These are phyloP conservation scores for Ophiostoma novo-ulmi DNA, from an alignment of 2,329 filamentous ascomycete species.

Conservation along the genomic window DNA sequence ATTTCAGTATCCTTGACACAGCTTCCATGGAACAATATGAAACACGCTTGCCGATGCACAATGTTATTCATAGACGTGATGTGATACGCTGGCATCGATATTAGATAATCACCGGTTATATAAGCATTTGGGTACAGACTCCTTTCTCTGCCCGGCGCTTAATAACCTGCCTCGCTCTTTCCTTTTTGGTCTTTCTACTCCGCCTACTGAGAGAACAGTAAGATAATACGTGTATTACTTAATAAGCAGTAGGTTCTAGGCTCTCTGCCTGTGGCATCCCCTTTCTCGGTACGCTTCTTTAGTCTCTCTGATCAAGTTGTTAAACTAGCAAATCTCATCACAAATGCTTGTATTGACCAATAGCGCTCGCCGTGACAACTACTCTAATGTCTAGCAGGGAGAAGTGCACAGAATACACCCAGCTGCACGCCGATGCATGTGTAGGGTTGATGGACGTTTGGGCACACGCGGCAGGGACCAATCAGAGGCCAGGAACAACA, in stretches of 20 bases:
- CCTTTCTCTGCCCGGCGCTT: background rate
- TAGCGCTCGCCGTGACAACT: background rate
- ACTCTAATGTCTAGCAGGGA: background rate
- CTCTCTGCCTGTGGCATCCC: too few relatives aligned
- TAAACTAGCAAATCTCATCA: background rate
- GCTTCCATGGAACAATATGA: constrained; percentile 13
- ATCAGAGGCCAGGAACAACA: background rate
- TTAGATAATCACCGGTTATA: background rate
- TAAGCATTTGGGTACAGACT: background rate
- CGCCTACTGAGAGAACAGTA: too few relatives aligned
- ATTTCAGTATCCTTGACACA: background rate
- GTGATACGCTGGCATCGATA: background rate
- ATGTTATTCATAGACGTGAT: background rate
- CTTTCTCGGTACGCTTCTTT: too few relatives aligned
- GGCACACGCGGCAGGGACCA: constrained; percentile 8
- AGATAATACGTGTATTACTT: background rate
- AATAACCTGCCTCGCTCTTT: background rate
- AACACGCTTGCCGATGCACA: constrained; percentile 3
- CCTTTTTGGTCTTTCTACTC: background rate
- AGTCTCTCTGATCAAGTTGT: too few relatives aligned
- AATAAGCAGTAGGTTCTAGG: background rate
- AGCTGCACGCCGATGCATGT: constrained; percentile 8
- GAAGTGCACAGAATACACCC: background rate
- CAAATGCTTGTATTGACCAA: background rate
- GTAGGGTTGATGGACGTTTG: constrained; percentile 6